These are phyloP conservation scores for Dissophora globulifera DNA, from an alignment of 192 early-diverging fungal species.

Conservation along the genomic window DNA sequence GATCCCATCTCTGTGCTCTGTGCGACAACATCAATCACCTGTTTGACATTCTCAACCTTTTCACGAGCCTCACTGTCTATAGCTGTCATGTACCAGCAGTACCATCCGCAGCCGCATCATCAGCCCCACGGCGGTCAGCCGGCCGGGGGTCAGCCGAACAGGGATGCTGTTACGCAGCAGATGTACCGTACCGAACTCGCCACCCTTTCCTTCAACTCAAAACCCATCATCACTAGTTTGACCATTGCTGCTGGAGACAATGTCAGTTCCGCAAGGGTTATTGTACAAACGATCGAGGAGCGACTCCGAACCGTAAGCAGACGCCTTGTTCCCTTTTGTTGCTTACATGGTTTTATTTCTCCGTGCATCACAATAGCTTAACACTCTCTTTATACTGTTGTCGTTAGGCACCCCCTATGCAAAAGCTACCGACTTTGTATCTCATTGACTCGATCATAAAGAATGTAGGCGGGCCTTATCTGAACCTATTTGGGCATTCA, in stretches of 20 bases:
- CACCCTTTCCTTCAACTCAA: conserved; percentile 92
- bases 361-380: not conserved
- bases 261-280: conserved; percentile 67
- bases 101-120: conserved; percentile 27
- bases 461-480: conserved; percentile 87
- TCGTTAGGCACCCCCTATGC: conserved; percentile 71
- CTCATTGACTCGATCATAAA: conserved; percentile 97
- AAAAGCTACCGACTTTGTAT: conserved; percentile 91
- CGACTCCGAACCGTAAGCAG: conserved; percentile 60
- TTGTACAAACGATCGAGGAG: conserved; percentile 82
- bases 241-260: conserved; percentile 88
- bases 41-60: no score
- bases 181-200: conserved; percentile 71
- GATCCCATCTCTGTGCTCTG: no score
- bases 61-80: no score
- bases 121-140: not conserved
- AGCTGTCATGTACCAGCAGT: conserved; percentile 34
- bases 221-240: conserved; percentile 92
- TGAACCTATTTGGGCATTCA: conserved; percentile 74
- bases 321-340: not conserved
- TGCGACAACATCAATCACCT: no score
- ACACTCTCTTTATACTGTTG: not conserved
- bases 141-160: conserved; percentile 1
- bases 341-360: no score
- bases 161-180: conserved; percentile 47